Conservation (phyloP, 345 rosid genomes). For the Euphorbia pulcherrima region DNA sequence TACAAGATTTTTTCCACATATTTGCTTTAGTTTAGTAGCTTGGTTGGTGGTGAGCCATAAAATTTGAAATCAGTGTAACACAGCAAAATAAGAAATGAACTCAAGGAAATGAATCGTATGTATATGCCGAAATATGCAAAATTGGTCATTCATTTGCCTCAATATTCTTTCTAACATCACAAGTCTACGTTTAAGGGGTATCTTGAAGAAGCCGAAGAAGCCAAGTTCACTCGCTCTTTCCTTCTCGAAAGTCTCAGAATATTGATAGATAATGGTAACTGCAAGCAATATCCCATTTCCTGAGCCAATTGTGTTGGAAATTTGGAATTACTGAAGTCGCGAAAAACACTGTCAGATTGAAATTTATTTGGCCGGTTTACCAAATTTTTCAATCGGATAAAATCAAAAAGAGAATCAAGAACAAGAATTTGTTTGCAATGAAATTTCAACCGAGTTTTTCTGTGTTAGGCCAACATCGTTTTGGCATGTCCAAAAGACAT, state of each 20-base stretch:
- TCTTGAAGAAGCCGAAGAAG: slow-evolving; percentile 61
- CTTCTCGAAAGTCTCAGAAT: slow-evolving; percentile 89
- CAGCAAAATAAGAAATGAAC: background rate
- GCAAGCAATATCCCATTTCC: slow-evolving; percentile 86
- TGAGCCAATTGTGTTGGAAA: too few species aligned
- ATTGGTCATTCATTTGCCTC: background rate
- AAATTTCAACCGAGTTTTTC: too few species aligned
- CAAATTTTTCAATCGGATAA: too few species aligned
- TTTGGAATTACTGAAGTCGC: too few species aligned
- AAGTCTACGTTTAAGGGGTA: background rate
- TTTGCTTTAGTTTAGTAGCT: background rate
- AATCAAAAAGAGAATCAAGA: too few species aligned
- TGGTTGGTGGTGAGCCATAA: background rate
- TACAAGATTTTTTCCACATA: too few species aligned
- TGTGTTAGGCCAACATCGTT: too few species aligned
- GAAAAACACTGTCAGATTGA: too few species aligned
- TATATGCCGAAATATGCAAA: background rate
- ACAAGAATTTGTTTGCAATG: too few species aligned
- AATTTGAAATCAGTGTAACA: background rate
- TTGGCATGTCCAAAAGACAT: too few species aligned
- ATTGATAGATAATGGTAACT: slow-evolving; percentile 79
- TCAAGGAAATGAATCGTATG: background rate
- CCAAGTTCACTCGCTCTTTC: slow-evolving; percentile 87
- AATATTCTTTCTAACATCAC: background rate
- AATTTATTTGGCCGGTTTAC: too few species aligned